Conservation (phyloP, 1,139 yeast genomes). For the Suhomyces atakaporum region DNA sequence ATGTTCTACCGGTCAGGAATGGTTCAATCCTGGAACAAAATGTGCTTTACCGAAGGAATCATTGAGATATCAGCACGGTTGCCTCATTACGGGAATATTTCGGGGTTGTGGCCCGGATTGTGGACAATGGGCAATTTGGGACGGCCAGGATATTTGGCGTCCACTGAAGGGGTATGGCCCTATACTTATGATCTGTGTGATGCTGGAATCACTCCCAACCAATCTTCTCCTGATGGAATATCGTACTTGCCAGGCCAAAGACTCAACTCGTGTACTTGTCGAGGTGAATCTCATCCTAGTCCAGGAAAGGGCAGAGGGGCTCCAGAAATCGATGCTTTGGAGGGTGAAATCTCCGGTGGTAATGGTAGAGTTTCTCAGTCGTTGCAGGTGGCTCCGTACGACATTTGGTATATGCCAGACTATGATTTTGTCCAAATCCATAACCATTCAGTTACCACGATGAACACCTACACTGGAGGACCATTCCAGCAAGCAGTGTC, state of each 20-base stretch:
- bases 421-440: conserved; percentile 26
- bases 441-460: conserved; percentile 24
- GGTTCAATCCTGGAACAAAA: conserved; percentile 33
- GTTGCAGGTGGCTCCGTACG: conserved; percentile 33
- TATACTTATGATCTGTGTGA: conserved; percentile 34
- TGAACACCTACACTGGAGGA: conserved; percentile 35
- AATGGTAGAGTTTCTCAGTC: conserved; percentile 32
- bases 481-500: conserved; percentile 35
- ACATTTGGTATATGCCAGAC: conserved; percentile 34
- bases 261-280: conserved; percentile 28
- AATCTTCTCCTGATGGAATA: conserved; percentile 34
- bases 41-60: conserved; percentile 32
- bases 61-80: conserved; percentile 27
- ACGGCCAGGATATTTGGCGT: conserved; percentile 30
- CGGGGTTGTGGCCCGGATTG: conserved; percentile 36
- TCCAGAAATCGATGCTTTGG: conserved; percentile 33
- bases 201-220: conserved; percentile 35
- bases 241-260: conserved; percentile 34
- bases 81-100: conserved; percentile 30
- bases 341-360: conserved; percentile 23
- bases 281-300: conserved; percentile 31
- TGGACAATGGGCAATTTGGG: conserved; percentile 37
- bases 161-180: conserved; percentile 36
- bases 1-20: conserved; percentile 33
- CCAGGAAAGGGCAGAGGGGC: conserved; percentile 32